Evolutionary conservation across 2,329 filamentous ascomycete genomes (phyloP).

Genomic region (Monosporascus sp.): DNA sequence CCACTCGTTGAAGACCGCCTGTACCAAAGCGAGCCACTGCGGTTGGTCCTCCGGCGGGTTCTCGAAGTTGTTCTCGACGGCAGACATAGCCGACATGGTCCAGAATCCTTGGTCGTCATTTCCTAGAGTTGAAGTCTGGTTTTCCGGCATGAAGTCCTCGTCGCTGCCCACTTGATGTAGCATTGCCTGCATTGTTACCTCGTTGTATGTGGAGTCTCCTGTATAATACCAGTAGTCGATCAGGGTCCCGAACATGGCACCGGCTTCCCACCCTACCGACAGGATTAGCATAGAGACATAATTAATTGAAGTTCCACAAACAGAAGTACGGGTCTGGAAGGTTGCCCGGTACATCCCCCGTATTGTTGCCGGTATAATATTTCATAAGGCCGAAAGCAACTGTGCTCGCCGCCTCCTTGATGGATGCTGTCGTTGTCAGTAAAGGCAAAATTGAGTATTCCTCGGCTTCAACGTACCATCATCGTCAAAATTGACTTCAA

Average conservation of each 20-base stretch:
- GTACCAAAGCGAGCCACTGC: constrained; percentile 72
- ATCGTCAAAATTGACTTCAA: constrained; percentile 28
- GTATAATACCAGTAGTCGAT: constrained; percentile 70
- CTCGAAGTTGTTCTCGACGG: constrained; percentile 71
- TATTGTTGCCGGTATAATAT: constrained; percentile 47
- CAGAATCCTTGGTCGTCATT: constrained; percentile 82
- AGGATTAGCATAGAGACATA: constrained; percentile 8
- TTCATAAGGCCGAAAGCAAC: constrained; percentile 27
- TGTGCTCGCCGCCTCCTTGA: constrained; percentile 35
- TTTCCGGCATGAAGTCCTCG: constrained; percentile 60
- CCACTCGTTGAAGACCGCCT: constrained; percentile 78
- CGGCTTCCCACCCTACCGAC: constrained; percentile 62
- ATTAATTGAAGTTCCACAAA: constrained; percentile 25
- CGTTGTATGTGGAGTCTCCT: constrained; percentile 60
- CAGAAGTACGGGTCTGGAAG: constrained; percentile 61
- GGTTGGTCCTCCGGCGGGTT: constrained; percentile 58
- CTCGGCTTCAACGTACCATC: constrained; percentile 22
- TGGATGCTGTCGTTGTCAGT: constrained; percentile 40
- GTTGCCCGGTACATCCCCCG: constrained; percentile 53
- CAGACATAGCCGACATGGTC: constrained; percentile 76
- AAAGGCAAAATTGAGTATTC: constrained; percentile 28
- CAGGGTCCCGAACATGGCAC: constrained; percentile 65
- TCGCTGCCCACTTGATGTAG: constrained; percentile 56
- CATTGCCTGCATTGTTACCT: constrained; percentile 52
- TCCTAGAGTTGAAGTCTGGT: constrained; percentile 56